phyloP scores from a whole-genome alignment of 2,329 filamentous ascomycete genomes.

The Mariannaea elegans region DNA sequence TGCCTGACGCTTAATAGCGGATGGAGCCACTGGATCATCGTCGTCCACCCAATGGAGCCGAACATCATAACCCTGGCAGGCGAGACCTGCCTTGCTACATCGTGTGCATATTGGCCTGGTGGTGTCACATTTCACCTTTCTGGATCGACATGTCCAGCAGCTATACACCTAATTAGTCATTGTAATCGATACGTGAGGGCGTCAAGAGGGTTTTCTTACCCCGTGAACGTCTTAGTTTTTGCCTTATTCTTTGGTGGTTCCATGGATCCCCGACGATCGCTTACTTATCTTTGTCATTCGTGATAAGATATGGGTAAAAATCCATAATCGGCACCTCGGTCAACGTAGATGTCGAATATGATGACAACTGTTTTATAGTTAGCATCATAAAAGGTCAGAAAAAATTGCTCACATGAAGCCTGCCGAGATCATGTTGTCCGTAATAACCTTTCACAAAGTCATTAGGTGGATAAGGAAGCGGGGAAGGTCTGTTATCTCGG shows the following conservation, averaged over 20 bases:
- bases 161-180: not conserved
- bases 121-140: constrained; percentile 22
- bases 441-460: too few relatives aligned
- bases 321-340: too few relatives aligned
- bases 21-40: not conserved
- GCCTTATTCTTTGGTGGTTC: not conserved
- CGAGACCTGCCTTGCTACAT: constrained; percentile 2
- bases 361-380: too few relatives aligned
- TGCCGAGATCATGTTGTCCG: too few relatives aligned
- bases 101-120: constrained; percentile 7
- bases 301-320: too few relatives aligned
- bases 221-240: not conserved
- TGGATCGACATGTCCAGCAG: constrained; percentile 23
- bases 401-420: too few relatives aligned
- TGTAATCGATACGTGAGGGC: not conserved
- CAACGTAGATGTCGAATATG: too few relatives aligned
- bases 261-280: not conserved
- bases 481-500: too few relatives aligned
- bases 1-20: constrained; percentile 21
- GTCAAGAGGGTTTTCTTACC: not conserved
- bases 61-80: constrained; percentile 18
- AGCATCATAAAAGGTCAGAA: too few relatives aligned
- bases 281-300: too few relatives aligned
- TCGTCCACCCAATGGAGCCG: constrained; percentile 17
- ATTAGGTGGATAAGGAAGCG: too few relatives aligned